Evolutionary conservation across 306 rosid genomes (phyloP).

Genomic region (Castanea crenata): DNA sequence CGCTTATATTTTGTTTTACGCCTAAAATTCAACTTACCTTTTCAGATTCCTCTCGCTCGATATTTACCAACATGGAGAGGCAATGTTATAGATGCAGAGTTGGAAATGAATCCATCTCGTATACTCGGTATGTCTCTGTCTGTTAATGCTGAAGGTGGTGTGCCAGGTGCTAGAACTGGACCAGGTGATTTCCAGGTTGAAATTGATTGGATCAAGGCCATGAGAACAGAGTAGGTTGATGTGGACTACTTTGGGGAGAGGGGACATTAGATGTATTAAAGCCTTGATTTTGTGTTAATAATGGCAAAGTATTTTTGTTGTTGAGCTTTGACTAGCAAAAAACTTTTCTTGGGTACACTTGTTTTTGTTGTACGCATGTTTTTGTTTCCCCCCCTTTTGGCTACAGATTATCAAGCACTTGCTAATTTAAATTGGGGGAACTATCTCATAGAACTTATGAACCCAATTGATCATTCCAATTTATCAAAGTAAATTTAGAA

Average conservation of each 20-base stretch:
- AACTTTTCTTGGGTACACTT: too few species aligned
- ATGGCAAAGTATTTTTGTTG: not conserved
- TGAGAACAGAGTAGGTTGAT: slow-evolving; percentile 46
- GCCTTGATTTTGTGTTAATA: not conserved
- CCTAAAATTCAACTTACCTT: slow-evolving; percentile 8
- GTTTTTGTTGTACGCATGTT: too few species aligned
- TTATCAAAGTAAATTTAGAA: too few species aligned
- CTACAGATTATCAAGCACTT: too few species aligned
- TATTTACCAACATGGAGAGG: slow-evolving; percentile 96
- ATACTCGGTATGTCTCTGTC: slow-evolving; percentile 83
- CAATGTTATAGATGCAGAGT: slow-evolving; percentile 61
- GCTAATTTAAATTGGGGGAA: too few species aligned
- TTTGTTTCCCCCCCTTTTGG: too few species aligned
- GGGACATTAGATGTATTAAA: not conserved
- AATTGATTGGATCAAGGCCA: slow-evolving; percentile 83
- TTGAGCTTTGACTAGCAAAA: not conserved
- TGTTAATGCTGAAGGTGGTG: slow-evolving; percentile 83
- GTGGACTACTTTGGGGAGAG: not conserved
- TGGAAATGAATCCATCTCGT: slow-evolving; percentile 92
- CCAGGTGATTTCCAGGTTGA: slow-evolving; percentile 86
- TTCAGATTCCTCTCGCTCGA: slow-evolving; percentile 85
- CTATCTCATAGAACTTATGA: too few species aligned
- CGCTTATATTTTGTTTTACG: not conserved
- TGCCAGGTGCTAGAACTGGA: slow-evolving; percentile 73
- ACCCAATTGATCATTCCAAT: too few species aligned